Percentiles rank a stretch among this genome's conserved stretches.
Evolutionary conservation across 352 stramenopile genomes (phyloP).

Genomic region (Phytopythium helicoides): DNA sequence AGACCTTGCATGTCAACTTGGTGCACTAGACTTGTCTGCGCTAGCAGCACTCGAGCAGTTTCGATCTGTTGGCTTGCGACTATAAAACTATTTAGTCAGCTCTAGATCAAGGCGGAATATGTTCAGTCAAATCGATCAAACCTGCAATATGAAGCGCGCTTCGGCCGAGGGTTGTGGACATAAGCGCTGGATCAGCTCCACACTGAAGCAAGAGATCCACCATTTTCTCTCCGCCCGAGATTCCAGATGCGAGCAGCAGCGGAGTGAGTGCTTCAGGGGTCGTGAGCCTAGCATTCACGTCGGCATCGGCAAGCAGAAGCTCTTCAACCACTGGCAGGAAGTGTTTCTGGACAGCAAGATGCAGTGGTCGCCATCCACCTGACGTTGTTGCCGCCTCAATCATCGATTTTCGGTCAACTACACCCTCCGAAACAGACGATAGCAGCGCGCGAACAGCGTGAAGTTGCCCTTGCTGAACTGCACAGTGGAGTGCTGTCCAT

Average conservation of each 20-base stretch:
- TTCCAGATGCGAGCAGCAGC: slow-evolving; percentile 24
- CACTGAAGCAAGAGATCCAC: slow-evolving; percentile 37
- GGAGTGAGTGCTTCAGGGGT: slow-evolving; percentile 26
- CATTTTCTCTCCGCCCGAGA: slow-evolving; percentile 16
- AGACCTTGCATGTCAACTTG: slow-evolving; percentile 20
- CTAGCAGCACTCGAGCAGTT: slow-evolving; percentile 19
- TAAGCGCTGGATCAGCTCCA: slow-evolving; percentile 18
- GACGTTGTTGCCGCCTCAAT: slow-evolving; percentile 11
- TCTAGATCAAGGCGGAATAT: too few species aligned
- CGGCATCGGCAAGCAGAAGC: slow-evolving; percentile 23
- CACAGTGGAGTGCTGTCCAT: slow-evolving; percentile 37
- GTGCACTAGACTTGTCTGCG: slow-evolving; percentile 7
- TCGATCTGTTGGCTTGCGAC: not conserved
- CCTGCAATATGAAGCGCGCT: slow-evolving; percentile 34
- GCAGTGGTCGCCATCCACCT: slow-evolving; percentile 37
- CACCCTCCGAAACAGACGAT: too few species aligned
- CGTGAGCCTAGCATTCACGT: slow-evolving; percentile 21
- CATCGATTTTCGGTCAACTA: not conserved
- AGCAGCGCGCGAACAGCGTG: slow-evolving; percentile 22
- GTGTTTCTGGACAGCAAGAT: slow-evolving; percentile 24
- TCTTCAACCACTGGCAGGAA: slow-evolving; percentile 32
- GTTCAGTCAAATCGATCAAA: too few species aligned
- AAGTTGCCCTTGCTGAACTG: slow-evolving; percentile 24
- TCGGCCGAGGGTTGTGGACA: slow-evolving; percentile 16
- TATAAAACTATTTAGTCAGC: not conserved